Evolutionary conservation across 495 filamentous ascomycete genomes (phyloP).

Genomic region (Endocarpon pusillum): DNA sequence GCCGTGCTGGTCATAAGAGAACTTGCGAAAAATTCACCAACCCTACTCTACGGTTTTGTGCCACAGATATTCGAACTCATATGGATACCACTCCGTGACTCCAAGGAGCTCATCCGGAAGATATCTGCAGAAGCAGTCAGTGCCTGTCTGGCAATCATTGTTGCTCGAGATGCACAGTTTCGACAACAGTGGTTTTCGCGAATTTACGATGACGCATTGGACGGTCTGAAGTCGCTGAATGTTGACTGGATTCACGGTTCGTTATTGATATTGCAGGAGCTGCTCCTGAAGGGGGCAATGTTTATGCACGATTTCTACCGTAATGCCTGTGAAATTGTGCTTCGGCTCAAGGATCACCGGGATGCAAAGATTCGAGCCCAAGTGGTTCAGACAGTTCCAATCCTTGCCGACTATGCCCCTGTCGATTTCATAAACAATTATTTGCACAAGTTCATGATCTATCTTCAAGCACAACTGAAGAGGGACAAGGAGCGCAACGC

Average conservation of each 20-base stretch:
- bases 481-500: conserved; percentile 83
- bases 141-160: conserved; percentile 85
- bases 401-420: conserved; percentile 83
- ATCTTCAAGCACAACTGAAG: conserved; percentile 87
- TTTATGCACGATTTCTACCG: conserved; percentile 88
- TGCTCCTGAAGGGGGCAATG: conserved; percentile 88
- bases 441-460: conserved; percentile 91
- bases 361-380: conserved; percentile 75
- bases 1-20: conserved; percentile 83
- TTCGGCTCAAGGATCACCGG: conserved; percentile 77
- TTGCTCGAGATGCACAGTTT: conserved; percentile 69
- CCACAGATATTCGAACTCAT: conserved; percentile 81
- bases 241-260: conserved; percentile 82
- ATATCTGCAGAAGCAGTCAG: conserved; percentile 81
- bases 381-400: conserved; percentile 75
- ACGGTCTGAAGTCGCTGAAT: conserved; percentile 60
- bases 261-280: conserved; percentile 74
- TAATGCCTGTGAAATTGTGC: conserved; percentile 79
- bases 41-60: conserved; percentile 82
- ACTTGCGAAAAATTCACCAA: conserved; percentile 77
- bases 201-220: conserved; percentile 67
- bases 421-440: conserved; percentile 66
- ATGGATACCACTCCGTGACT: conserved; percentile 84
- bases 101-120: conserved; percentile 75
- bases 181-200: conserved; percentile 72